Percentiles rank a stretch among this genome's conserved stretches.
Evolutionary conservation across 345 rosid species (phyloP).

Genomic region (Corchorus capsularis): DNA sequence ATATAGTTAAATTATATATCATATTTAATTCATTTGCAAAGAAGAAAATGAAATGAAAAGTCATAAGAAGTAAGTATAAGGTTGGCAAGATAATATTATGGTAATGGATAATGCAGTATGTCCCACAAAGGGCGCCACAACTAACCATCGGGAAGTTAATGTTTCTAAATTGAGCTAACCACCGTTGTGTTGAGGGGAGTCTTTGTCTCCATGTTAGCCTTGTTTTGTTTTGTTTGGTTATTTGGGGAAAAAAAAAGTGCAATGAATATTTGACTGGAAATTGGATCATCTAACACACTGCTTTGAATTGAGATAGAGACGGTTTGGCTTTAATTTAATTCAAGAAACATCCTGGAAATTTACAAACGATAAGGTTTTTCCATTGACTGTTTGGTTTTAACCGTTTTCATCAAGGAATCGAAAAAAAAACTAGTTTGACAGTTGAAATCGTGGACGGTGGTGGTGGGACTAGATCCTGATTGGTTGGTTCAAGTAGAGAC

Average conservation of each 20-base stretch:
- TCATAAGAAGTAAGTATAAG: neutral
- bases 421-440: neutral
- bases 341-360: constrained; percentile 7
- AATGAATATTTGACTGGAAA: neutral
- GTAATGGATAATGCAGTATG: neutral
- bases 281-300: no score
- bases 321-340: neutral
- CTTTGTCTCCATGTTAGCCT: neutral
- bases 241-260: neutral
- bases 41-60: neutral
- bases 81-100: neutral
- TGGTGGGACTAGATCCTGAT: neutral
- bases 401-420: neutral
- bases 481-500: neutral
- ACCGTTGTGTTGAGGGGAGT: neutral
- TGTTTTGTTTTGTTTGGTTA: neutral
- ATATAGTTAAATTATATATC: neutral
- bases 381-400: neutral
- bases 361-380: constrained; percentile 5
- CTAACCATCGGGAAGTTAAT: neutral
- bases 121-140: constrained; percentile 3
- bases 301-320: neutral
- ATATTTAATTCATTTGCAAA: neutral
- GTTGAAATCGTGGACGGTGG: constrained; percentile 14
- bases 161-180: constrained; percentile 12